Conservation (phyloP, 139 green algal genomes). For the Chlorella sp. region DNA sequence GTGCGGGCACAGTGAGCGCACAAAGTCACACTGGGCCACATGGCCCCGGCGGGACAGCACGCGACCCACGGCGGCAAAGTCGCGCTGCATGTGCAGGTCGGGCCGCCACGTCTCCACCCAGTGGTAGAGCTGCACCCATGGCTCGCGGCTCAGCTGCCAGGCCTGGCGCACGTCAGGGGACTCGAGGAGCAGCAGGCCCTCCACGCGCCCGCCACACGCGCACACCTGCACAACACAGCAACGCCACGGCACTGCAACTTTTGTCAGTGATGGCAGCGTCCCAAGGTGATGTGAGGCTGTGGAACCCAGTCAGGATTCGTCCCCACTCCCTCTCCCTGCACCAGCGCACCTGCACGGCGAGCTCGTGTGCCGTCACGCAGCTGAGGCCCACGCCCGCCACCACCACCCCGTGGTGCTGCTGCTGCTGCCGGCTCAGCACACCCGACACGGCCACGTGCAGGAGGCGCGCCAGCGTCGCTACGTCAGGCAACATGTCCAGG, state of each 20-base stretch:
- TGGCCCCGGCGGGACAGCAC: neutral
- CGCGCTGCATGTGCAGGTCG: neutral
- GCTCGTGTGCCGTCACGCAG: neutral
- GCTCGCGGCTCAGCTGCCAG: neutral
- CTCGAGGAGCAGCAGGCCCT: neutral
- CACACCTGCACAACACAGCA: neutral
- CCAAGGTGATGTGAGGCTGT: neutral
- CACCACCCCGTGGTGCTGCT: neutral
- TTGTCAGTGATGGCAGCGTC: neutral
- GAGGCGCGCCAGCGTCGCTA: neutral
- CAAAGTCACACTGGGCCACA: neutral
- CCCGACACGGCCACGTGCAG: neutral
- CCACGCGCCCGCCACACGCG: neutral
- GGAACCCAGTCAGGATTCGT: neutral
- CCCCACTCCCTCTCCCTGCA: too few species aligned
- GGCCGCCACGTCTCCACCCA: conserved; percentile 6
- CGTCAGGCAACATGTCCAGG: neutral
- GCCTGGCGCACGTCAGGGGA: neutral
- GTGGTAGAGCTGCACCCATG: conserved; percentile 5
- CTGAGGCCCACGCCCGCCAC: neutral
- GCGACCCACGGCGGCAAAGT: conserved; percentile 1
- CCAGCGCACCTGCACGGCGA: neutral
- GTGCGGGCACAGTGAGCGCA: neutral
- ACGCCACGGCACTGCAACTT: neutral
- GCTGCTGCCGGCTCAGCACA: too few species aligned